Evolutionary conservation across 768 basidiomycete species (phyloP).

Genomic region (Boletus sp.): DNA sequence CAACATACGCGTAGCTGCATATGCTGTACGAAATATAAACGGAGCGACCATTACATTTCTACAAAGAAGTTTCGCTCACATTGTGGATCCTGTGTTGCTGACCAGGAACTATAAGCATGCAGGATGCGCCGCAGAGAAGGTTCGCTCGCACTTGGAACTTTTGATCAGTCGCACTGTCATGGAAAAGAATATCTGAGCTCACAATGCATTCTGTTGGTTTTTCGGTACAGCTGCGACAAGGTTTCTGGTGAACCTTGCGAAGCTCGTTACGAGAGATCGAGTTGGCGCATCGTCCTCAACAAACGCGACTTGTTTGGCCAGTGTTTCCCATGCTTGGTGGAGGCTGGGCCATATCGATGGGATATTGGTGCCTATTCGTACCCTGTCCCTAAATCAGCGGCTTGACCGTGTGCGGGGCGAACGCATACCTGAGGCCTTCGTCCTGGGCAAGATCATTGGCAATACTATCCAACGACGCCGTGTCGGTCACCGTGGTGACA

Average conservation of each 20-base stretch:
- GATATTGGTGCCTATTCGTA: conserved; percentile 34
- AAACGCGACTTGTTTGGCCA: conserved; percentile 33
- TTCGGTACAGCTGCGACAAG: conserved; percentile 67
- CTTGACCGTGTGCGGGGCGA: neutral
- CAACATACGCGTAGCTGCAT: conserved; percentile 59
- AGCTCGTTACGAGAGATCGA: conserved; percentile 41
- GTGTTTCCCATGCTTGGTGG: conserved; percentile 49
- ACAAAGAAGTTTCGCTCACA: conserved; percentile 39
- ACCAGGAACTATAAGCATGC: conserved; percentile 75
- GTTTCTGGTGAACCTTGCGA: conserved; percentile 82
- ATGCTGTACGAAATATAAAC: conserved; percentile 41
- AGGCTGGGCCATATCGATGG: conserved; percentile 55
- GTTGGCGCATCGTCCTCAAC: conserved; percentile 34
- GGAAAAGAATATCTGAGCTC: conserved; percentile 30
- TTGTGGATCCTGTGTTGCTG: conserved; percentile 55
- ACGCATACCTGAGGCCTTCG: conserved; percentile 32
- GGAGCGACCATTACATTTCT: neutral
- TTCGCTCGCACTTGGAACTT: conserved; percentile 60
- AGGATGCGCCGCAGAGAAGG: conserved; percentile 63
- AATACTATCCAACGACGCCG: conserved; percentile 45
- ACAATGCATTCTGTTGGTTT: conserved; percentile 79
- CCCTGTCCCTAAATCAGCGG: conserved; percentile 23
- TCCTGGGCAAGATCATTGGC: conserved; percentile 51
- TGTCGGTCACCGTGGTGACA: conserved; percentile 16
- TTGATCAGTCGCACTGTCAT: conserved; percentile 1